Evolutionary conservation across 169 alveolate species (phyloP).

Genomic region (Amoebophrya sp.): DNA sequence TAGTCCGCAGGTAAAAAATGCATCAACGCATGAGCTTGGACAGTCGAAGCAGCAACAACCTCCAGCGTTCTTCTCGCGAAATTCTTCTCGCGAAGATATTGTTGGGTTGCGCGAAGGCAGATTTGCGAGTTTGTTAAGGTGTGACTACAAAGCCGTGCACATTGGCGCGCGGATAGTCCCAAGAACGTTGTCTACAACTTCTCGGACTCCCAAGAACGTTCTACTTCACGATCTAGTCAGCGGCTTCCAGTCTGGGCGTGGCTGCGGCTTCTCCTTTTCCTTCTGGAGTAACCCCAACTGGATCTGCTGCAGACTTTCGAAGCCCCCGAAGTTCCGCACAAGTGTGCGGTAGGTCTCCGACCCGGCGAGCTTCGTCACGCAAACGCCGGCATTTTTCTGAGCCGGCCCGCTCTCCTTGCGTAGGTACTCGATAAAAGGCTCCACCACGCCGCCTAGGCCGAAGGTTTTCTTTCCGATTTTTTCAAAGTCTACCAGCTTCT

Average conservation of each 20-base stretch:
- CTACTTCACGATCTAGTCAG: background rate
- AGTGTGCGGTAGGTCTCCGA: background rate
- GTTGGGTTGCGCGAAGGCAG: no score
- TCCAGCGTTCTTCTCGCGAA: no score
- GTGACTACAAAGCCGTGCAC: no score
- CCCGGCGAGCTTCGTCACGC: background rate
- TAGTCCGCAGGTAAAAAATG: no score
- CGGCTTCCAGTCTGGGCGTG: background rate
- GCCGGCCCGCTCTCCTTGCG: background rate
- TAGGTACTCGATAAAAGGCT: background rate
- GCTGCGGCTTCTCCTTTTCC: background rate
- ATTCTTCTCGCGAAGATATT: no score
- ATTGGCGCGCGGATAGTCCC: no score
- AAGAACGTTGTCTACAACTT: no score
- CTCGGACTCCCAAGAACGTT: no score
- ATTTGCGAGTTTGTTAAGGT: no score
- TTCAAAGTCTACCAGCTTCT: background rate
- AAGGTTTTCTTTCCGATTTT: background rate
- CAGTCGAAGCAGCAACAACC: no score
- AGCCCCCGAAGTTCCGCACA: background rate
- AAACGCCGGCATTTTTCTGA: background rate
- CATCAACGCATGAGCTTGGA: no score
- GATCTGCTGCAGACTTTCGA: background rate
- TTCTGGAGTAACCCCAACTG: background rate
- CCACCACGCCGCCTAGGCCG: conserved; percentile 10